Conservation (phyloP, 208 protist genomes). For the Tritrichomonas musculus region DNA sequence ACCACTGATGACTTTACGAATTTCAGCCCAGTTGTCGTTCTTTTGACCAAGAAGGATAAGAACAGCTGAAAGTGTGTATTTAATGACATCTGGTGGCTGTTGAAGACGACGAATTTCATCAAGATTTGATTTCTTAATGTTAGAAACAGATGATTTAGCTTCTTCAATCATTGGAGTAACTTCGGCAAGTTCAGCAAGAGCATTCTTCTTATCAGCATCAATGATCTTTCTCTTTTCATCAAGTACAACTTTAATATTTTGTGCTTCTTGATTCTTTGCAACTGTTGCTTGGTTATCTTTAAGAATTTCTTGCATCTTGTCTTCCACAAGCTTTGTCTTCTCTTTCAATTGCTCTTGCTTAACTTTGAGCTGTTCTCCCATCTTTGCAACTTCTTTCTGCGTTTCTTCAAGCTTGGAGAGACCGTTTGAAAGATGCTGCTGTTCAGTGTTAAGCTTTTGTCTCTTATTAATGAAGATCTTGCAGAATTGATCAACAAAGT, state of each 20-base stretch:
- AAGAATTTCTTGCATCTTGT: conserved; percentile 72
- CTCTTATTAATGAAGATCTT: conserved; percentile 80
- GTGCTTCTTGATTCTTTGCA: conserved; percentile 66
- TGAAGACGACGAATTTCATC: conserved; percentile 87
- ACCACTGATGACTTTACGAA: conserved; percentile 75
- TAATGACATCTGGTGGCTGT: conserved; percentile 83
- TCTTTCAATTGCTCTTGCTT: conserved; percentile 65
- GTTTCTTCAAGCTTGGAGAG: conserved; percentile 49
- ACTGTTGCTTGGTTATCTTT: conserved; percentile 58
- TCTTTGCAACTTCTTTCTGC: conserved; percentile 53
- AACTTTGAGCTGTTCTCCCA: conserved; percentile 53
- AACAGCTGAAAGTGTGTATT: conserved; percentile 66
- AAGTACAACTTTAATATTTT: conserved; percentile 64
- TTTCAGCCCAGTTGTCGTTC: conserved; percentile 75
- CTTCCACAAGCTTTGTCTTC: conserved; percentile 69
- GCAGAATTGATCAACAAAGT: conserved; percentile 86
- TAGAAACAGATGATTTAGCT: conserved; percentile 63
- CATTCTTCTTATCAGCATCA: conserved; percentile 58
- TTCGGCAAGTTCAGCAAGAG: conserved; percentile 74
- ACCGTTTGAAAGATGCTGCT: conserved; percentile 31
- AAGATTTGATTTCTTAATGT: conserved; percentile 84
- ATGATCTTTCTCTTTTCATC: conserved; percentile 60
- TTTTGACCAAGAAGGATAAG: conserved; percentile 50
- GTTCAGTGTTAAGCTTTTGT: conserved; percentile 73
- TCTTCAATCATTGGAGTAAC: conserved; percentile 84